Percentiles rank a stretch among this genome's conserved stretches.
Conservation (phyloP, 1,139 yeast genomes). For the Pneumocystis wakefieldiae region DNA sequence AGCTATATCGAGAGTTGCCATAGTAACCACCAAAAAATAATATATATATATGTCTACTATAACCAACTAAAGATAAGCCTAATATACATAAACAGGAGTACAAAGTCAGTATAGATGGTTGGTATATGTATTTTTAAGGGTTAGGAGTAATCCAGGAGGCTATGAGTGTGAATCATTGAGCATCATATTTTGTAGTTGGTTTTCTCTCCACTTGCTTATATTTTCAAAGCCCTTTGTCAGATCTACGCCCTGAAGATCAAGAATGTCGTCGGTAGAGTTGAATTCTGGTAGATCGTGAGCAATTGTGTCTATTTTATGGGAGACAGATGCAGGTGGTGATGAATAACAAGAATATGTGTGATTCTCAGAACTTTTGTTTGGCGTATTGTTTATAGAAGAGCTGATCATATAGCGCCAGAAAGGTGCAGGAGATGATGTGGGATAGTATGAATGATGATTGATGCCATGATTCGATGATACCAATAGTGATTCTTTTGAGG, state of each 20-base stretch:
- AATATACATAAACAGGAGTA: no score
- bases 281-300: background rate
- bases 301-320: constrained; percentile 2
- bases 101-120: background rate
- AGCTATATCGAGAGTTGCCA: background rate
- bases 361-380: background rate
- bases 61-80: no score
- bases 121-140: background rate
- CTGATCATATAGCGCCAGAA: constrained; percentile 28
- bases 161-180: background rate
- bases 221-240: constrained; percentile 10
- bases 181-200: background rate
- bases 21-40: background rate
- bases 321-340: background rate
- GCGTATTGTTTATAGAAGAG: background rate
- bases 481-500: constrained; percentile 5
- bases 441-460: constrained; percentile 2
- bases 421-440: constrained; percentile 27
- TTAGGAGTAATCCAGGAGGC: no score
- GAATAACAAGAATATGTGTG: background rate
- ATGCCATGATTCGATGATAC: background rate
- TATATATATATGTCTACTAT: background rate
- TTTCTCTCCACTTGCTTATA: constrained; percentile 10
- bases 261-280: constrained; percentile 1
- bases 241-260: constrained; percentile 11